Percentiles rank a stretch among this genome's conserved stretches.
These are phyloP conservation scores for Trichoderma atroviride DNA, from an alignment of 2,329 filamentous ascomycete genomes.

Conservation along the genomic window DNA sequence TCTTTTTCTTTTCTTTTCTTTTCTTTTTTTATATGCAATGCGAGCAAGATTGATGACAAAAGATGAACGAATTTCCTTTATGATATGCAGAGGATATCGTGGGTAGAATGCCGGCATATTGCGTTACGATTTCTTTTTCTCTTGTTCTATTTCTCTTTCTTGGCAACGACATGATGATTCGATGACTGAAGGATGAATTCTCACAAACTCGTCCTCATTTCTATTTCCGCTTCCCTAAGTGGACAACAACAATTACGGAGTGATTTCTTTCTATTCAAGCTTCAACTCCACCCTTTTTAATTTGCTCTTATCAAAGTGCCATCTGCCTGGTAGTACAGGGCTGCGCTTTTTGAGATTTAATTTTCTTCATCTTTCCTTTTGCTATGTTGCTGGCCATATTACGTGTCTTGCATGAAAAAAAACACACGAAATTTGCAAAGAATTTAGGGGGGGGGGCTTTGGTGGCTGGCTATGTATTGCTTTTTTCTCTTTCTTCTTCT, in stretches of 20 bases:
- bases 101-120: constrained; percentile 8
- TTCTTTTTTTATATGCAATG: constrained; percentile 3
- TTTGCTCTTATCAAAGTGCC: background rate
- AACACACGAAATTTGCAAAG: background rate
- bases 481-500: background rate
- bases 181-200: background rate
- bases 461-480: constrained; percentile 7
- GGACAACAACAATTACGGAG: background rate
- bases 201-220: background rate
- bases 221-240: background rate
- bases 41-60: background rate
- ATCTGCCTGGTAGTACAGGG: background rate
- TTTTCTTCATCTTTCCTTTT: constrained; percentile 1
- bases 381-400: constrained; percentile 6
- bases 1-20: background rate
- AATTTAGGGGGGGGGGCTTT: background rate
- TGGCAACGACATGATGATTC: constrained; percentile 22
- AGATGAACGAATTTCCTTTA: constrained; percentile 8
- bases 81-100: constrained; percentile 14
- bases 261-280: background rate
- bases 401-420: constrained; percentile 5
- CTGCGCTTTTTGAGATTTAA: background rate
- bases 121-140: constrained; percentile 2
- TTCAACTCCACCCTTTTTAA: constrained; percentile 7
- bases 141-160: background rate